Percentiles rank a stretch among this genome's conserved stretches.
phyloP scores from a whole-genome alignment of 2,329 filamentous ascomycete species.

The Akanthomyces dipterigenus region DNA sequence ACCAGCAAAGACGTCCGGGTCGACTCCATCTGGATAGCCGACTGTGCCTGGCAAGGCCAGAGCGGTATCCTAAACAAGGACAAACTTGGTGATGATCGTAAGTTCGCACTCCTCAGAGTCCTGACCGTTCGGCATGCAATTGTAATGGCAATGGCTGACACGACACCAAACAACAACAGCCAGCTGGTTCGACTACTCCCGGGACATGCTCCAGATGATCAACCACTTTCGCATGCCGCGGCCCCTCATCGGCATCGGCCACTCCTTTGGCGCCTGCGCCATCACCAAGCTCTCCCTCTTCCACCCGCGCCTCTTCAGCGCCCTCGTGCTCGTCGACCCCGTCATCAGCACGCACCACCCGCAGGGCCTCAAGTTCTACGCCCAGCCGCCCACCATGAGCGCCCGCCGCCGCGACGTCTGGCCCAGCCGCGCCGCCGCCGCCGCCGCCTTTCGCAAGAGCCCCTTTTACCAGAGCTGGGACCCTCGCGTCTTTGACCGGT shows the following conservation, averaged over 20 bases:
- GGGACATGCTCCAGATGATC: conserved; percentile 78
- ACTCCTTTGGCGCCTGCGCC: conserved; percentile 78
- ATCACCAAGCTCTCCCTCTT: conserved; percentile 66
- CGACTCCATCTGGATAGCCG: conserved; percentile 81
- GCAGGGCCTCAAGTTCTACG: conserved; percentile 26
- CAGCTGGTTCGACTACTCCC: conserved; percentile 76
- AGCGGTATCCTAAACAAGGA: conserved; percentile 73
- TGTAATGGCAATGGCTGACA: neutral
- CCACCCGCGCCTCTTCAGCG: conserved; percentile 73
- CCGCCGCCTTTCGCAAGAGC: conserved; percentile 55
- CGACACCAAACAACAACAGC: conserved; percentile 45
- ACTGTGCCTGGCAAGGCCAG: conserved; percentile 77
- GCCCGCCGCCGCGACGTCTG: conserved; percentile 71
- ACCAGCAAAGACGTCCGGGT: conserved; percentile 59
- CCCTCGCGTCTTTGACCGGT: conserved; percentile 60
- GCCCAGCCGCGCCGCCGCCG: conserved; percentile 68
- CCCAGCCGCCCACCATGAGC: conserved; percentile 51
- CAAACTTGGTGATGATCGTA: conserved; percentile 77
- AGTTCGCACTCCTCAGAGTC: conserved; percentile 25
- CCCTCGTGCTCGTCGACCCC: conserved; percentile 75
- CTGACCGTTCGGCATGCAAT: too few species aligned
- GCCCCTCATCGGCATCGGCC: conserved; percentile 77
- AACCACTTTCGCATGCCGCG: conserved; percentile 76
- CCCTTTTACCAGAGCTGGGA: conserved; percentile 80
- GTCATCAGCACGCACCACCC: conserved; percentile 54